These are phyloP conservation scores for Coelastrella sp. DNA, from an alignment of 139 green algal species.

Conservation along the genomic window DNA sequence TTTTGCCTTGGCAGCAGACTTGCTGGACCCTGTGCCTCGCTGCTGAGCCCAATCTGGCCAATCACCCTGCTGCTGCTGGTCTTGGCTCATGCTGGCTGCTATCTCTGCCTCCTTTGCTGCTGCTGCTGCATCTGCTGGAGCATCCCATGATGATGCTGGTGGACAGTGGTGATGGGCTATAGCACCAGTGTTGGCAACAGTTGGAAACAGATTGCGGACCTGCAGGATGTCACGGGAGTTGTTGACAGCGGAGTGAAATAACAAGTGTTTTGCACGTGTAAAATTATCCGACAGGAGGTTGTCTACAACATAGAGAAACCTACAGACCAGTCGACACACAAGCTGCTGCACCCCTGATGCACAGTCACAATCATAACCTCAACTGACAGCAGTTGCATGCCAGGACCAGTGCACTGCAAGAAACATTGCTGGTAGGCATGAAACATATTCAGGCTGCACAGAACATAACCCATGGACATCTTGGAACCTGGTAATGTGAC, in stretches of 20 bases:
- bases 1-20: not conserved
- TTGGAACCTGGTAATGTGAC: not conserved
- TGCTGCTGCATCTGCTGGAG: slow-evolving; percentile 13
- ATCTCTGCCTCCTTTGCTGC: slow-evolving; percentile 38
- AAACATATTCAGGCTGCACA: no score
- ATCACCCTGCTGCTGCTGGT: not conserved
- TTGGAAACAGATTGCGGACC: slow-evolving; percentile 53
- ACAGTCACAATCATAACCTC: no score
- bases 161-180: slow-evolving; percentile 32
- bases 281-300: no score
- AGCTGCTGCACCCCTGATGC: no score
- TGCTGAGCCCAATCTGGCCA: not conserved
- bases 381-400: no score
- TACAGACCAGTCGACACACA: no score
- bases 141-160: slow-evolving; percentile 27
- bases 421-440: no score
- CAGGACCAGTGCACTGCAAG: no score
- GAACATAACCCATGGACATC: no score
- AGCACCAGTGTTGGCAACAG: slow-evolving; percentile 52
- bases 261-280: no score
- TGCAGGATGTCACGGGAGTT: not conserved
- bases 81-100: not conserved
- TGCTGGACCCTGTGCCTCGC: not conserved
- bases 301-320: no score
- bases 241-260: no score